These are phyloP conservation scores for Silene uniflora DNA, from an alignment of 148 eudicot species.

Conservation along the genomic window DNA sequence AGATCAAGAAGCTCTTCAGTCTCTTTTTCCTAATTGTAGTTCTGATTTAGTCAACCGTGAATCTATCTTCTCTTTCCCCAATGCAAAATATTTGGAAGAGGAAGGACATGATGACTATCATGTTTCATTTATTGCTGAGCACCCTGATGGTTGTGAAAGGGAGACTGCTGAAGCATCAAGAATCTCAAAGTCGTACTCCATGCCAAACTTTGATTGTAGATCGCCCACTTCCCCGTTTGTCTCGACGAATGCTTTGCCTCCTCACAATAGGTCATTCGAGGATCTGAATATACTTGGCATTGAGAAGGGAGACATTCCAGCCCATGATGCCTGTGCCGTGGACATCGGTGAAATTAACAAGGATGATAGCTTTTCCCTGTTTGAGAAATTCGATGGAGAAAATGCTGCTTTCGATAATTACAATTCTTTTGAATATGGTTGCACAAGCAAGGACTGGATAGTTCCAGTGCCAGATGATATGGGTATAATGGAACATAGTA, in stretches of 20 bases:
- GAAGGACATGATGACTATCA: constrained; percentile 28
- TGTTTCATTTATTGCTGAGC: constrained; percentile 26
- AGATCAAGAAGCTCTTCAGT: constrained; percentile 33
- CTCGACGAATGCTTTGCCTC: constrained; percentile 13
- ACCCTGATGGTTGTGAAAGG: constrained; percentile 25
- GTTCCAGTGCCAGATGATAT: constrained; percentile 52
- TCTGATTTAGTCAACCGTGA: constrained; percentile 35
- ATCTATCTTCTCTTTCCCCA: constrained; percentile 40
- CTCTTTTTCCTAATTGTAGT: constrained; percentile 37
- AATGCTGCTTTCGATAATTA: constrained; percentile 34
- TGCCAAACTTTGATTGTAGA: constrained; percentile 43
- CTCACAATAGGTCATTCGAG: constrained; percentile 48
- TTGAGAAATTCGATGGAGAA: constrained; percentile 40
- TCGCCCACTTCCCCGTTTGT: constrained; percentile 24
- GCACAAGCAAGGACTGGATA: constrained; percentile 77
- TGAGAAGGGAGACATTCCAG: constrained; percentile 30
- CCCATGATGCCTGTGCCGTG: constrained; percentile 24
- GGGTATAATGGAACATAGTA: constrained; percentile 15
- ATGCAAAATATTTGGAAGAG: constrained; percentile 35
- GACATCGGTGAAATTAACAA: constrained; percentile 21
- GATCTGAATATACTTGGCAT: constrained; percentile 35
- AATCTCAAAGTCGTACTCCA: constrained; percentile 53
- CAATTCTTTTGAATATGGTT: constrained; percentile 48
- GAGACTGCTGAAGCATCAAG: constrained; percentile 25
- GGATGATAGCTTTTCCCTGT: constrained; percentile 21